These are phyloP conservation scores for Rhizopus arrhizus DNA, from an alignment of 371 early-diverging fungal genomes.

Conservation along the genomic window DNA sequence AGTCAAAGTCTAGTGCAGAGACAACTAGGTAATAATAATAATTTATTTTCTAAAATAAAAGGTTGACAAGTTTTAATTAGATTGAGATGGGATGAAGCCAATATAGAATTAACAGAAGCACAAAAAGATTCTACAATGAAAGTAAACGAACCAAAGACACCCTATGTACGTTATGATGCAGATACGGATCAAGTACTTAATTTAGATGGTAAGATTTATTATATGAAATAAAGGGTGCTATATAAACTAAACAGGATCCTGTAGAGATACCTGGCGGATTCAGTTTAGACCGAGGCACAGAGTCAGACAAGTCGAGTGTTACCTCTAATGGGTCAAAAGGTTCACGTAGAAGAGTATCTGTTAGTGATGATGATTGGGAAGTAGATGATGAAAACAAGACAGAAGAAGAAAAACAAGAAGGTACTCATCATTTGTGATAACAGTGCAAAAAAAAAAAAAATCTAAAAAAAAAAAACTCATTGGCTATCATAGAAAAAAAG, in stretches of 20 bases:
- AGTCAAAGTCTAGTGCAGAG: slow-evolving; percentile 22
- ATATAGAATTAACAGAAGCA: slow-evolving; percentile 84
- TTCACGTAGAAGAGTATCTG: slow-evolving; percentile 31
- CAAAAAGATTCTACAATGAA: slow-evolving; percentile 94
- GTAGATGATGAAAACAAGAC: slow-evolving; percentile 50
- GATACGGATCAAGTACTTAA: slow-evolving; percentile 77
- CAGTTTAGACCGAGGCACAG: slow-evolving; percentile 45
- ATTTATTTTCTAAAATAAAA: neutral
- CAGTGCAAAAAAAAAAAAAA: neutral
- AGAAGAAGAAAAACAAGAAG: slow-evolving; percentile 37
- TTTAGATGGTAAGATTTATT: slow-evolving; percentile 40
- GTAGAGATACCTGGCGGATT: slow-evolving; percentile 53
- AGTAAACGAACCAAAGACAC: slow-evolving; percentile 96
- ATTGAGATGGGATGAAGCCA: slow-evolving; percentile 95
- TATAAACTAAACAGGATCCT: slow-evolving; percentile 13
- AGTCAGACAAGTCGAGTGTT: slow-evolving; percentile 47
- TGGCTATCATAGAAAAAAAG: slow-evolving; percentile 29
- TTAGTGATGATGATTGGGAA: slow-evolving; percentile 56
- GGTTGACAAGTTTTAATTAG: slow-evolving; percentile 28
- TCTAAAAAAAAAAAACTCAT: neutral
- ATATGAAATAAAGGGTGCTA: neutral
- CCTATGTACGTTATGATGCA: slow-evolving; percentile 85
- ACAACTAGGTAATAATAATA: slow-evolving; percentile 17
- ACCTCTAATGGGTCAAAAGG: slow-evolving; percentile 36
- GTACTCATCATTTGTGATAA: neutral